Evolutionary conservation across 495 filamentous ascomycete species (phyloP), one percentile per base, ranked within the genome.

Genomic region (Penicillium canescens): DNA sequence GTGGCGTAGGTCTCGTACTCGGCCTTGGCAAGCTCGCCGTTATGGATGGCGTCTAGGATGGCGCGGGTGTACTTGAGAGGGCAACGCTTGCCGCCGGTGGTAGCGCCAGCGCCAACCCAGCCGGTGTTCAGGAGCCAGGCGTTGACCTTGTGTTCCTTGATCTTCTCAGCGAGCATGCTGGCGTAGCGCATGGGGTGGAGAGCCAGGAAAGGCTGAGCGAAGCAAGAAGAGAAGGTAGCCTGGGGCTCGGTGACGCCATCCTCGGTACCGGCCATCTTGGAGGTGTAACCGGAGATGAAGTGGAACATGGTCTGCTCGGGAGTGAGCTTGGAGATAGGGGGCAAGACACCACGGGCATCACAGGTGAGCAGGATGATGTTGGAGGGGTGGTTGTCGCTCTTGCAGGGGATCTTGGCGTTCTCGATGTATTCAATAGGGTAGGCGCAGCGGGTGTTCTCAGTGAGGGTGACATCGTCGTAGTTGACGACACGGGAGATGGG

Each of bases 221-320:
- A 98, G 87, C 94, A 98, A 26, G 93, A 96, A 14, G 92, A 96
- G 88, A 98, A 98, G 63, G 94, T 98, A 3, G 94, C 94, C 78
- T 96, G 89, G 60, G 94, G 94, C 79, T 98, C 94, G 13, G 89
- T 90, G 47, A 98, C 84, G 71, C 94, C 94, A 47, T 97, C 89
- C 77, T 98, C 94, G 42, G 94, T 98, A 66, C 94, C 94, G 56
- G 93, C 95, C 95, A 98, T 98, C 87, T 98, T 98, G 65, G 95
- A 98, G 50, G 94, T 98, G 82, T 98, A 98, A 66, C 94, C 94
- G 16, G 89, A 94, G 74, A 98, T 98, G 83, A 98, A 98, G 84
- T 98, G 94, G 85, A 97, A 98, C 92, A 98, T 98, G 67, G 90
- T 96, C 78, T 98, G 94, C 65, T 91, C 89, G 61, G 87, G 83